A percentile compares a stretch with the other conserved stretches of the same genome.
Evolutionary conservation across 2,329 filamentous ascomycete species (phyloP).

Genomic region (Fonsecaea monophora): DNA sequence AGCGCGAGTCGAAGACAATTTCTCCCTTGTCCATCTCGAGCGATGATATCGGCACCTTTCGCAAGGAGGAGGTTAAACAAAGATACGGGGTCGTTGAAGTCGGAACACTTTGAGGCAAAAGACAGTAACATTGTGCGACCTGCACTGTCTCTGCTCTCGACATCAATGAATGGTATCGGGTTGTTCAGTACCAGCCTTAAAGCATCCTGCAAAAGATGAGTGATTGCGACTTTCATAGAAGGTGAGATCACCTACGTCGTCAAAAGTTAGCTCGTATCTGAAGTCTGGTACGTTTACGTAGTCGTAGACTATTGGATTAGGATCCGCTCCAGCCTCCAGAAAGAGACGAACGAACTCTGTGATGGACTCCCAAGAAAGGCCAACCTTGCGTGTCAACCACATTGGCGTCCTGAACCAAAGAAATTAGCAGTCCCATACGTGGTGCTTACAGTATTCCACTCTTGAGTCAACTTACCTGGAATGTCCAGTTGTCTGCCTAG

Average conservation of each 20-base stretch:
- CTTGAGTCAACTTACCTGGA: not conserved
- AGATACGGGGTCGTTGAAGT: not conserved
- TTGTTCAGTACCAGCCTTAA: not conserved
- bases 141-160: not conserved
- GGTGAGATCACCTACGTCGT: not conserved
- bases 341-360: not conserved
- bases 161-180: not conserved
- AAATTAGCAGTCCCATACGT: not conserved
- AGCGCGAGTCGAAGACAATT: conserved; percentile 6
- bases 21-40: not conserved
- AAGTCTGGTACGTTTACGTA: not conserved
- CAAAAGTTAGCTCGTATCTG: not conserved
- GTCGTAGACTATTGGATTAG: not conserved
- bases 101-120: not conserved
- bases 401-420: not conserved
- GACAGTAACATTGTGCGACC: not conserved
- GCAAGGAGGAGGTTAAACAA: not conserved
- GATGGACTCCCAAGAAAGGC: not conserved
- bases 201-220: not conserved
- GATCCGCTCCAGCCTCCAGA: not conserved
- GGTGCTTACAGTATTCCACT: not conserved
- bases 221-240: not conserved
- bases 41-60: not conserved
- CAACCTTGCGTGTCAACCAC: not conserved
- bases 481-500: not conserved